phyloP scores from a whole-genome alignment of 306 rosid genomes.

The Vigna nakashimae region DNA sequence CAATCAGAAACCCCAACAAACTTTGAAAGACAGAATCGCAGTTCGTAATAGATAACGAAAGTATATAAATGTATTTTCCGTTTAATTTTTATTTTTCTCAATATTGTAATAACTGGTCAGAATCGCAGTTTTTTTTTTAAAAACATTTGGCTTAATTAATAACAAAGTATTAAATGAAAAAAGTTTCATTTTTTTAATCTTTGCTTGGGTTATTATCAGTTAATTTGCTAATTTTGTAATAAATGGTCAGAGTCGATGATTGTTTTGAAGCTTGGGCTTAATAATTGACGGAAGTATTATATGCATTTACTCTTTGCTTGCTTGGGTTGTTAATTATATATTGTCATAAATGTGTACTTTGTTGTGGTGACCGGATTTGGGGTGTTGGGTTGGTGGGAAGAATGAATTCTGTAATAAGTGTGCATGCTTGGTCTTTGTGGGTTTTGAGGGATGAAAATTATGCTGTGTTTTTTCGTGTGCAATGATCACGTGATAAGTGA shows the following conservation, averaged over 20 bases:
- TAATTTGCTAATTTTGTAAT: constrained; percentile 37
- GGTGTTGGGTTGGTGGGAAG: constrained; percentile 46
- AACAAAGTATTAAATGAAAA: not conserved
- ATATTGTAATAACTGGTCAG: not conserved
- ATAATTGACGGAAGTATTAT: not conserved
- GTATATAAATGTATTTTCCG: not conserved
- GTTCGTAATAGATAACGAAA: not conserved
- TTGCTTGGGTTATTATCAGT: not conserved
- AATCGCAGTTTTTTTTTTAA: not conserved
- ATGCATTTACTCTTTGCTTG: constrained; percentile 14
- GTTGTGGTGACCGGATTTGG: constrained; percentile 35
- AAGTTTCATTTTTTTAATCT: not conserved
- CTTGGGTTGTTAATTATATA: constrained; percentile 1
- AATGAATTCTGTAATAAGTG: constrained; percentile 30
- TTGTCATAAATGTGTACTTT: constrained; percentile 46
- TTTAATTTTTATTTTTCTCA: not conserved
- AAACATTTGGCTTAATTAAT: not conserved
- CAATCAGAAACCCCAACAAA: not conserved
- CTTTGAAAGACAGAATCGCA: not conserved
- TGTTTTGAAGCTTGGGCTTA: no score
- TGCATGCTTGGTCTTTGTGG: constrained; percentile 36
- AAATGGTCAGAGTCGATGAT: constrained; percentile 4
- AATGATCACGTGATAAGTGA: constrained; percentile 16
- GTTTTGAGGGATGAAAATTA: constrained; percentile 14
- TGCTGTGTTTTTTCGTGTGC: constrained; percentile 1